These are phyloP conservation scores for Penicillium paxilli DNA, from an alignment of 495 filamentous ascomycete genomes.

Conservation along the genomic window DNA sequence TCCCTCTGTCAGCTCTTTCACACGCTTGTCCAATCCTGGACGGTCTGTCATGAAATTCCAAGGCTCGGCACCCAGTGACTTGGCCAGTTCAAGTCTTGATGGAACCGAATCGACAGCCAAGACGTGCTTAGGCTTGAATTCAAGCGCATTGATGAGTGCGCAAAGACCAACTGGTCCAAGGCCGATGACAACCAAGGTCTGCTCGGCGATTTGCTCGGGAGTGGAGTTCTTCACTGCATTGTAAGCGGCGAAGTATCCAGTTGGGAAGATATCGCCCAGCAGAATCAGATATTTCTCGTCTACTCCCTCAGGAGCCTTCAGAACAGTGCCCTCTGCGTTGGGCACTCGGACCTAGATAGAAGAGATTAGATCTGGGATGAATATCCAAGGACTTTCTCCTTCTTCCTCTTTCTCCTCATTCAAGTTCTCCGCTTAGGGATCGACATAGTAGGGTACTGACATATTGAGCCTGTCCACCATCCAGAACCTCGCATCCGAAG, in stretches of 20 bases:
- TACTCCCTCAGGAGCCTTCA: conserved; percentile 74
- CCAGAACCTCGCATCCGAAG: conserved; percentile 71
- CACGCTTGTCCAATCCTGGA: conserved; percentile 65
- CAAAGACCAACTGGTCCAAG: conserved; percentile 91
- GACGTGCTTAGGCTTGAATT: conserved; percentile 77
- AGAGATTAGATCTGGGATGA: neutral
- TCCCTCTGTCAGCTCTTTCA: conserved; percentile 76
- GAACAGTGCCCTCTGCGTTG: conserved; percentile 77
- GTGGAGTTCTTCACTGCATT: conserved; percentile 75
- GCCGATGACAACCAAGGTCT: conserved; percentile 79
- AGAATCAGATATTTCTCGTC: conserved; percentile 79
- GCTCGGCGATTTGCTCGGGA: conserved; percentile 60
- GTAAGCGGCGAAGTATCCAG: conserved; percentile 84
- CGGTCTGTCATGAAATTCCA: conserved; percentile 76
- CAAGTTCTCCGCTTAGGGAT: neutral
- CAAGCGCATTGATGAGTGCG: conserved; percentile 78
- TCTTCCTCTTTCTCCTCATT: neutral
- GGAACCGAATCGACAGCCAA: conserved; percentile 85
- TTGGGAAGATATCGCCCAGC: conserved; percentile 63
- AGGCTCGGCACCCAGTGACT: conserved; percentile 77
- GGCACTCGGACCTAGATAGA: conserved; percentile 67
- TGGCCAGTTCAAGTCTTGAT: conserved; percentile 74
- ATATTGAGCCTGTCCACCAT: conserved; percentile 91
- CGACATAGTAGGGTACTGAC: conserved; percentile 29
- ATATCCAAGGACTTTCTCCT: too few relatives aligned